A percentile compares a stretch with the other conserved stretches of the same genome.
phyloP scores from a whole-genome alignment of 306 rosid genomes.

The Arachis stenosperma region DNA sequence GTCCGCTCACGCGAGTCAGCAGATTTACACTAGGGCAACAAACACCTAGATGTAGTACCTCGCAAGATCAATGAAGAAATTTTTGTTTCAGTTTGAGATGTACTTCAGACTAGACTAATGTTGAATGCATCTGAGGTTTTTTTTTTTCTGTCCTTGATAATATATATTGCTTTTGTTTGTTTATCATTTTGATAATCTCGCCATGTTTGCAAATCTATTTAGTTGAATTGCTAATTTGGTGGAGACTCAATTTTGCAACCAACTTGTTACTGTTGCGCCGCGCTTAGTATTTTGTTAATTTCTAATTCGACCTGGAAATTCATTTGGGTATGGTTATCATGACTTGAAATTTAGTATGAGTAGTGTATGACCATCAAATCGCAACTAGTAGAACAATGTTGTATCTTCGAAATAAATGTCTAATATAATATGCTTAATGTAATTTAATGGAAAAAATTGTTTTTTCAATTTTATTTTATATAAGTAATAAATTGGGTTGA shows the following conservation, averaged over 20 bases:
- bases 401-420: too few relatives aligned
- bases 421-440: too few relatives aligned
- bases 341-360: too few relatives aligned
- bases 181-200: constrained; percentile 1
- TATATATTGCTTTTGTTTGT: constrained; percentile 19
- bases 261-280: not conserved
- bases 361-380: too few relatives aligned
- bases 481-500: too few relatives aligned
- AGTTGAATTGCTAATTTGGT: not conserved
- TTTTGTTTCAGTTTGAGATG: constrained; percentile 40
- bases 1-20: constrained; percentile 65
- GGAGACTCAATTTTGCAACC: not conserved
- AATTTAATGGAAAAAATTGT: too few relatives aligned
- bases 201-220: not conserved
- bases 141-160: constrained; percentile 21
- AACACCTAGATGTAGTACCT: constrained; percentile 53
- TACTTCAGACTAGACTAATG: constrained; percentile 22
- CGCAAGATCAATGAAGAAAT: constrained; percentile 32
- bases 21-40: constrained; percentile 74
- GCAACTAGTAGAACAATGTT: too few relatives aligned
- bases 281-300: not conserved
- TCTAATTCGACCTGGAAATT: not conserved
- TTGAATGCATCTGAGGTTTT: constrained; percentile 18
- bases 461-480: too few relatives aligned
- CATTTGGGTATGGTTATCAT: too few relatives aligned